Evolutionary conservation across 345 rosid genomes (phyloP).

Genomic region (Citrus mangshanensis): DNA sequence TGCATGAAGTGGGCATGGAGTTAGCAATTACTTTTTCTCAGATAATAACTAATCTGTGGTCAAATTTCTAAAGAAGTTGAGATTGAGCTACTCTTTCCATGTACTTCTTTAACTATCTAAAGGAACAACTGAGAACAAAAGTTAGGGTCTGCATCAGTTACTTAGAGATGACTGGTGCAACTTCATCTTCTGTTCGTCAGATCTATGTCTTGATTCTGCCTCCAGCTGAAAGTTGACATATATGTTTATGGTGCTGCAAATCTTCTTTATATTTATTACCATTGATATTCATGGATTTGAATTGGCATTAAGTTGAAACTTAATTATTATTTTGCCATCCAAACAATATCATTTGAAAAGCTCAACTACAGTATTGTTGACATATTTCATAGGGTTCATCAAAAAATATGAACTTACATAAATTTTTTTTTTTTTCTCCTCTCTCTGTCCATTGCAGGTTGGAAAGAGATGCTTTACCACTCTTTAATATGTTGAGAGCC

Average conservation of each 20-base stretch:
- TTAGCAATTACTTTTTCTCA: not conserved
- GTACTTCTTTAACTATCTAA: not conserved
- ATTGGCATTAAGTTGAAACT: not conserved
- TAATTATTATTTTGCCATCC: not conserved
- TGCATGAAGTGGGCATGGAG: not conserved
- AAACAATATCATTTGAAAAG: not conserved
- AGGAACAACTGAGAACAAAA: not conserved
- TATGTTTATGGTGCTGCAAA: not conserved
- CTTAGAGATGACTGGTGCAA: not conserved
- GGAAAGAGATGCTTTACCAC: constrained; percentile 92
- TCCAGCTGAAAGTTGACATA: not conserved
- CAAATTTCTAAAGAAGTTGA: not conserved
- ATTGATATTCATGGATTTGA: not conserved
- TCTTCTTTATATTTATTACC: not conserved
- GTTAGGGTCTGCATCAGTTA: not conserved
- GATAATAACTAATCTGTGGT: not conserved
- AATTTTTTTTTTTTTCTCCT: not conserved
- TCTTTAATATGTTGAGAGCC: constrained; percentile 79
- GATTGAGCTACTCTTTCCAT: not conserved
- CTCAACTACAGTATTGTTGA: not conserved
- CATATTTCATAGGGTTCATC: not conserved
- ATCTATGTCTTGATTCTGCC: not conserved
- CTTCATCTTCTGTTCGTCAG: not conserved
- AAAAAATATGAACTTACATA: not conserved
- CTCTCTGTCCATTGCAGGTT: constrained; percentile 42